Evolutionary conservation across 345 rosid species (phyloP), one percentile per base, ranked within the genome.

Genomic region (Xanthoceras sorbifolium): DNA sequence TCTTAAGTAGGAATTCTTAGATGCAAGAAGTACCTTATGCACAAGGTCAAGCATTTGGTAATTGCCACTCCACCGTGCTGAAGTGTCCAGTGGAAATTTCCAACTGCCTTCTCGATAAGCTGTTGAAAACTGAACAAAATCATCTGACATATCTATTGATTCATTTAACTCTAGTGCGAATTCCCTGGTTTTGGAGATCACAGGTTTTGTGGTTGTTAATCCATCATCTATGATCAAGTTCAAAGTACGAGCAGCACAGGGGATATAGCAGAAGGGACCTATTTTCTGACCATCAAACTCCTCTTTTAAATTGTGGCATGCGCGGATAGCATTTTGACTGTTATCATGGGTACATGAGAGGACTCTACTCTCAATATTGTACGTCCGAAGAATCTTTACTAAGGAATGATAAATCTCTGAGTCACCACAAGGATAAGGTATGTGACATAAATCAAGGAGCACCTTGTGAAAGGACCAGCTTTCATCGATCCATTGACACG

Each of bases 331-430:
- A 64, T 87, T 87, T 78, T 84, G 92, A 79, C 91, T 93, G 75
- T 95, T 95, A 84, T 95, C 96, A 75, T 95, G 99, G 25, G 96
- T 95, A 86, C 98, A 93, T 25, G 97, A 88, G 12, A 95, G 89
- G 77, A 83, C 80, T 79, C 86, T 89, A 64, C 83, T 87, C 84
- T 93, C 99, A n/a, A 95, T 71, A 76, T 85, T 87, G 80, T 85
- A 92, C 67, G 78, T 86, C 83, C 90, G 87, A 67, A 95, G 87
- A 75, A 90, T 88, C 86, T 86, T 93, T 12, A 69, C 75, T 25
- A 95, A 81, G 9, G 91, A 87, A 61, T 64, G 84, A 81, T 85
- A 90, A 54, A 93, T 89, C 84, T 93, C 97, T 18, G 94, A 72
- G 48, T 79, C 84, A 1, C 90, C 91, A 67, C 90, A 87, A 15